Base-by-base conservation (phyloP, 129 eudicot species). In the Rutidosis leptorrhynchoides region DNA sequence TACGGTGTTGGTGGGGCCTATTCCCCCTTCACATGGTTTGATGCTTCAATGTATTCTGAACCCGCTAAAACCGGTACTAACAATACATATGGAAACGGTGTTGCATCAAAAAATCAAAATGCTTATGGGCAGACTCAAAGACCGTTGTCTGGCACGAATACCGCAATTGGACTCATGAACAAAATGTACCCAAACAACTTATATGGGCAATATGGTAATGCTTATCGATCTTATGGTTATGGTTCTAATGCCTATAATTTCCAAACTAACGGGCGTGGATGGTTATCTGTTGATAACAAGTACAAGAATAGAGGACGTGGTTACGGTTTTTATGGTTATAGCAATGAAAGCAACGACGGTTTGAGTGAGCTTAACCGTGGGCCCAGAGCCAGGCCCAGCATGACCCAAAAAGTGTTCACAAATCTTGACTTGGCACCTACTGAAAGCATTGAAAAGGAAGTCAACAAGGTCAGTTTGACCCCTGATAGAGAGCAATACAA, bases 321-420 rank as follows among this genome's bases (percentile, higher is more conserved):
- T 49, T 82, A 84, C 51, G 79, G 84, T 29, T 64, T 56, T 40
- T 83, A 29, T 20, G 81, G 81, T 3, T 85, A 78, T 43, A 83
- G 81, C 11, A 80, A 78, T 43, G 96, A 82, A 62, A 82, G 65
- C 28, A 53, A 73, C 22, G 93, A 88, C 61, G 96, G 96, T 4
- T 67, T 88, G 64, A 88, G 85, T 35, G 96, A 88, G 68, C 76
- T 88, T 17, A 85, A 83, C 45, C 61, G 84, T 64, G 96, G 93
- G 21, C 96, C 96, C 0, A 73, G 96, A 72, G 77, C 83, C 43
- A 88, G 82, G 37, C 57, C 68, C 27, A 6, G 70, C 9, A 88
- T 85, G 77, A 78, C 67, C 56, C 83, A 54, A 20, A 80, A 80
- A 77, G 59, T 56, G 4, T 73, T 81, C 58, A 68, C 82, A 21